A percentile compares a stretch with the other conserved stretches of the same genome.
Evolutionary conservation across 331 rosid species (phyloP).

Genomic region (Malus hybrid): DNA sequence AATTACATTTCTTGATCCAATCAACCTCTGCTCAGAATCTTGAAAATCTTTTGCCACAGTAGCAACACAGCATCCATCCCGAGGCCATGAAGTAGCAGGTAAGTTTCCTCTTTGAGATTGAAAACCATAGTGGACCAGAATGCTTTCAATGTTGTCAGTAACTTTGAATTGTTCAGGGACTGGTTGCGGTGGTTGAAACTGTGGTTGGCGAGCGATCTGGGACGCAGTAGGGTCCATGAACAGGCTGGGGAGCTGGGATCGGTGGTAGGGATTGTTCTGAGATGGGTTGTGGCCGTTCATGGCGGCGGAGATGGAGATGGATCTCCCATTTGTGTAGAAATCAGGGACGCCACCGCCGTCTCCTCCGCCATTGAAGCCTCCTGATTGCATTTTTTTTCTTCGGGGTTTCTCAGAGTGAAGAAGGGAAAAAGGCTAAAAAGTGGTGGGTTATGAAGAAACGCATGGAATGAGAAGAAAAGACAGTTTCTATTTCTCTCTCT

Average conservation of each 20-base stretch:
- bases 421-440: conserved; percentile 15
- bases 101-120: conserved; percentile 5
- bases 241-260: conserved; percentile 36
- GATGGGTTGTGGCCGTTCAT: conserved; percentile 26
- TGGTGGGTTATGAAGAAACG: conserved; percentile 34
- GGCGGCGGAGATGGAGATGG: conserved; percentile 23
- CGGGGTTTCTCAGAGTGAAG: neutral
- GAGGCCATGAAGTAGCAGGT: neutral
- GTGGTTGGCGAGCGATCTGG: conserved; percentile 47
- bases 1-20: neutral
- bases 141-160: neutral
- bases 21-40: neutral
- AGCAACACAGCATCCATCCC: neutral
- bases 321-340: conserved; percentile 43
- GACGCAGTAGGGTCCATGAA: conserved; percentile 37
- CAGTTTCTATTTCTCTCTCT: conserved; percentile 11
- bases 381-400: conserved; percentile 44
- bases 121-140: neutral
- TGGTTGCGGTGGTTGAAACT: neutral
- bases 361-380: conserved; percentile 44
- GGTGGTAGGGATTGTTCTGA: conserved; percentile 35
- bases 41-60: neutral
- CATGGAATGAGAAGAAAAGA: conserved; percentile 25
- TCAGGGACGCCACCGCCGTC: conserved; percentile 38
- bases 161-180: no score